Evolutionary conservation across 108 stramenopile genomes (phyloP), one percentile per base, ranked within the genome.

Genomic region (Nannochloropsis salina): DNA sequence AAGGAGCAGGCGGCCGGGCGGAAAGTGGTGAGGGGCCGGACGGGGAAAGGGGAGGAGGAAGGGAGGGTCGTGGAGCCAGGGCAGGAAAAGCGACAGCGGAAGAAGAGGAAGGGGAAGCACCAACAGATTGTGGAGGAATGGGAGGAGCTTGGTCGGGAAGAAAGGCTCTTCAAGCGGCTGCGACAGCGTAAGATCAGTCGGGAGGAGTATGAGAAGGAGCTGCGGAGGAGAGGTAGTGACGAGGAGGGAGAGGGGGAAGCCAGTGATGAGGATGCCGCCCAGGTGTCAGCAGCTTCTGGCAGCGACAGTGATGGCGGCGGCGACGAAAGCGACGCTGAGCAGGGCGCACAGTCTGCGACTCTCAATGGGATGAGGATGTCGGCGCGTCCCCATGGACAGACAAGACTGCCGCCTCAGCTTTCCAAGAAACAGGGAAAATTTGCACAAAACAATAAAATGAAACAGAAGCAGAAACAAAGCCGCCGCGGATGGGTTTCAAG

Each of bases 101-200:
- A 95, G 82, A 95, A 95, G 89, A 96, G 96, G 92, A 90, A 94
- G 44, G 95, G 98, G 22, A 89, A 92, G 80, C 92, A 95, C 81
- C 92, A 92, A 47, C 93, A 93, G 84, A 93, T 99, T 44, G 87
- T 93, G 41, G 97, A 96, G 84, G 99, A 99, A 85, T 99, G 99
- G 99, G 98, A 98, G 82, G 97, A 98, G 51, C 90, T 99, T 44
- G 99, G 97, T 8, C 95, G 94, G 86, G 99, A 99, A 87, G 97
- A 98, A 86, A 85, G 96, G 41, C 89, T 98, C 44, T 85, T 86
- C 83, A 89, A 85, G 83, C 86, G 83, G 83, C 83, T 89, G 21
- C 80, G 88, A 21, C 61, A 83, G 6, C 85, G 86, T 42, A 89
- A 89, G 42, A 42, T 89, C 42, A 86, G 85, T 20, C 81, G 18